Base-by-base conservation (phyloP, 75 land plant species). In the Sequoia sempervirens region DNA sequence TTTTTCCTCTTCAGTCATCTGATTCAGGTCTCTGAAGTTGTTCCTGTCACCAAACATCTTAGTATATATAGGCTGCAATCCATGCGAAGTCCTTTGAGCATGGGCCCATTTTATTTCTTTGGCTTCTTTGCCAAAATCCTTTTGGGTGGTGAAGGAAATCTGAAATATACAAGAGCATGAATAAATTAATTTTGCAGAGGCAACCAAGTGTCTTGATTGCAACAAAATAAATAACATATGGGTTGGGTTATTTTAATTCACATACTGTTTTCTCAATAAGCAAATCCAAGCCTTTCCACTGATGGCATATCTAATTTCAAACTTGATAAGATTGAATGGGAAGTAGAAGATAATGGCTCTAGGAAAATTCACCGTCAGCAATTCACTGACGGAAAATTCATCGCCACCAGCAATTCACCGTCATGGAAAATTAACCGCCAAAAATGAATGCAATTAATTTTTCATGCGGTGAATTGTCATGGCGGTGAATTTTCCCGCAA, bases 81-180 rank as follows among this genome's bases (percentile, higher is more conserved):
- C n/a, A n/a, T n/a, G n/a, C n/a, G n/a, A n/a, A n/a, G n/a, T 10
- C 53, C 4, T 52, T 11, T 52, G 53, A 52, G 11, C 53, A 83
- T 89, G 88, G 26, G 93, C 94, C 96, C 94, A 95, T 85, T 89
- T 89, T 32, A 91, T 87, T 64, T 93, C 92, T 13, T 94, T 87
- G 38, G 88, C 93, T 86, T 95, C 94, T 82, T 83, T 93, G 36
- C 96, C 94, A 87, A 91, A 94, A 81, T 94, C 90, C 46, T 91
- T 92, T 56, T 91, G 86, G 82, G 58, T 87, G 38, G 94, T 92
- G 80, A 92, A 92, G 46, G 96, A 93, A 83, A 89, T 89, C 94
- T 93, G 87, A 50, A 54, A 61, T 1, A 46, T 12, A 78, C 58
- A 86, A 15, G 2, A 32, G 3, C n/a, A 47, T 23, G 23, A 46